Conservation (phyloP, 371 early-diverging fungal species). For the Encephalitozoon cuniculi region DNA sequence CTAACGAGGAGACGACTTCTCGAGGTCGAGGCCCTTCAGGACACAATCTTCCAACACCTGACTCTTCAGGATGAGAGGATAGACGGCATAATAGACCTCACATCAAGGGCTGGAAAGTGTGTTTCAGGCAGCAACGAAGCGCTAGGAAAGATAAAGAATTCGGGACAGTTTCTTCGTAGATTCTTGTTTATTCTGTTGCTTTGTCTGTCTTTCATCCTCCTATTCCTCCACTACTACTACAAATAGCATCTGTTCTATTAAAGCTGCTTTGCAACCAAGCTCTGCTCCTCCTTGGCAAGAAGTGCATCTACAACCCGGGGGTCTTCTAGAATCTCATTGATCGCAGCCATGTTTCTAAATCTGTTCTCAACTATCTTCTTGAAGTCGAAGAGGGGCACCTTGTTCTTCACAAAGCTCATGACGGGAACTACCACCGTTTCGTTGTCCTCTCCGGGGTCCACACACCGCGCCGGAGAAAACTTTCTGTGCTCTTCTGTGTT, state of each 20-base stretch:
- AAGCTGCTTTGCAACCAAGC: neutral
- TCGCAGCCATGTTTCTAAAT: neutral
- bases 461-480: neutral
- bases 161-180: constrained; percentile 48
- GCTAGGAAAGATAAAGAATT: neutral
- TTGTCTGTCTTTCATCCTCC: constrained; percentile 48
- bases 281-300: neutral
- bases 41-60: constrained; percentile 45
- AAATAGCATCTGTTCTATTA: neutral
- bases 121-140: constrained; percentile 20
- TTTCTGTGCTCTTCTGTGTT: constrained; percentile 5
- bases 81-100: constrained; percentile 40
- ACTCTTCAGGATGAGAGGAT: constrained; percentile 56
- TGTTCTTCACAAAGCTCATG: neutral
- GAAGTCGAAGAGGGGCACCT: neutral
- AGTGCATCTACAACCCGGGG: neutral
- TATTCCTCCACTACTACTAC: constrained; percentile 51
- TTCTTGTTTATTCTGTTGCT: constrained; percentile 42
- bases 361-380: constrained; percentile 5
- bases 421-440: neutral
- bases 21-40: constrained; percentile 55
- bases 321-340: constrained; percentile 4
- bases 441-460: neutral
- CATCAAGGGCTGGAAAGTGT: constrained; percentile 19
- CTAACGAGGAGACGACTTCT: constrained; percentile 33